These are phyloP conservation scores for Albugo laibachii DNA, from an alignment of 352 stramenopile species.

Conservation along the genomic window DNA sequence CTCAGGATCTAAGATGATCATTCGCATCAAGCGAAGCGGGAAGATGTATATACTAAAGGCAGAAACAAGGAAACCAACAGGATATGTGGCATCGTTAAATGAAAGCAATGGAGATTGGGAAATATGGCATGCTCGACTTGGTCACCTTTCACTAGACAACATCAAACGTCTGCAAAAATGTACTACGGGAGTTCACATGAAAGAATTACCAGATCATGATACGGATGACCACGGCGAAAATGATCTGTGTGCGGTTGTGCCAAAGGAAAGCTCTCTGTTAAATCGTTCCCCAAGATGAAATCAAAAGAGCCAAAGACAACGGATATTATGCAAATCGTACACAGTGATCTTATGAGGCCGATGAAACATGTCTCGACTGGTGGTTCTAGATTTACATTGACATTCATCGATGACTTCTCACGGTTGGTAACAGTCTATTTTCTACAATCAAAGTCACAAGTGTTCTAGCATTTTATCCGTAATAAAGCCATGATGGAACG, in stretches of 20 bases:
- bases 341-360: background rate
- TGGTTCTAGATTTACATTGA: constrained; percentile 2
- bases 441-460: constrained; percentile 9
- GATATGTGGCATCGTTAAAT: background rate
- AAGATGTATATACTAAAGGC: background rate
- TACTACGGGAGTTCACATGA: background rate
- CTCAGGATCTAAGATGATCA: background rate
- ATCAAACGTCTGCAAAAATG: background rate
- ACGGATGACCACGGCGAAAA: constrained; percentile 1
- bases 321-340: background rate
- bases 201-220: background rate
- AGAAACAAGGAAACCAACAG: background rate
- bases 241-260: background rate
- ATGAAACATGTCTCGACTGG: background rate
- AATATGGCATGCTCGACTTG: constrained; percentile 4
- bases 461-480: constrained; percentile 3
- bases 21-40: constrained; percentile 1
- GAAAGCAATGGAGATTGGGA: background rate
- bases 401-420: constrained; percentile 10
- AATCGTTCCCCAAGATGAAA: background rate
- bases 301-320: background rate
- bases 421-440: constrained; percentile 9
- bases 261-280: background rate
- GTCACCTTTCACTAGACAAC: background rate
- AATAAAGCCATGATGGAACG: constrained; percentile 5